Evolutionary conservation across 1,284 basidiomycete genomes (phyloP).

Genomic region (Cryptococcus sp.): DNA sequence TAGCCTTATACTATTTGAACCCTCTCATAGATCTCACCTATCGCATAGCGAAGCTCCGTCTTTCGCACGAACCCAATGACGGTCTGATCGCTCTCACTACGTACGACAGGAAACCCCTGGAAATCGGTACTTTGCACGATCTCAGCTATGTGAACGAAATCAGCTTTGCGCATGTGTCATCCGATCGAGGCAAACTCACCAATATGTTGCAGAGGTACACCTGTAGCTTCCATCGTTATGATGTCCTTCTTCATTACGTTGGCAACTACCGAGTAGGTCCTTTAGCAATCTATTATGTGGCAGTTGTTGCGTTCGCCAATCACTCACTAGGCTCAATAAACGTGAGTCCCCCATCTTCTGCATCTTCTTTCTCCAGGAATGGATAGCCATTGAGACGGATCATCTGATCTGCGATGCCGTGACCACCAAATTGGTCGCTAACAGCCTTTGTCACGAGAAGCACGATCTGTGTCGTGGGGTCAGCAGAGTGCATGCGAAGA

Average conservation of each 20-base stretch:
- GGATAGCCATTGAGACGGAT: slow-evolving; percentile 97
- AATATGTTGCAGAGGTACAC: slow-evolving; percentile 74
- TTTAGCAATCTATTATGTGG: slow-evolving; percentile 10
- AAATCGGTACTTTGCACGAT: slow-evolving; percentile 70
- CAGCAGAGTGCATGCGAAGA: slow-evolving; percentile 3
- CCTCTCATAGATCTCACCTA: too few species aligned
- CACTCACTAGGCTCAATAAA: slow-evolving; percentile 80
- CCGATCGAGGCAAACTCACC: slow-evolving; percentile 59
- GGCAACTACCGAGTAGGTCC: slow-evolving; percentile 62
- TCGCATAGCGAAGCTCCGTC: slow-evolving; percentile 78
- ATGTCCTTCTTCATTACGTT: slow-evolving; percentile 85
- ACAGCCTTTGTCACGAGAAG: slow-evolving; percentile 95
- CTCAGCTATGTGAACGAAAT: slow-evolving; percentile 59
- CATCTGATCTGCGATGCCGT: slow-evolving; percentile 95
- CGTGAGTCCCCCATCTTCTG: slow-evolving; percentile 81
- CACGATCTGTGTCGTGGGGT: slow-evolving; percentile 69
- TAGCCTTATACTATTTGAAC: too few species aligned
- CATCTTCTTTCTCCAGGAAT: slow-evolving; percentile 80
- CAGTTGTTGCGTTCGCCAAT: not conserved
- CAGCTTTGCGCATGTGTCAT: not conserved
- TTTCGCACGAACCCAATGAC: slow-evolving; percentile 88
- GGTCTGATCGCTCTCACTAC: slow-evolving; percentile 57
- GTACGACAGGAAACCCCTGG: slow-evolving; percentile 90
- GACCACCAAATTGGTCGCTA: slow-evolving; percentile 89
- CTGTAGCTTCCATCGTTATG: slow-evolving; percentile 69